Percentiles rank a stretch among this genome's conserved stretches.
These are phyloP conservation scores for Lentinula novae-zelandiae DNA, from an alignment of 1,284 basidiomycete species.

Conservation along the genomic window DNA sequence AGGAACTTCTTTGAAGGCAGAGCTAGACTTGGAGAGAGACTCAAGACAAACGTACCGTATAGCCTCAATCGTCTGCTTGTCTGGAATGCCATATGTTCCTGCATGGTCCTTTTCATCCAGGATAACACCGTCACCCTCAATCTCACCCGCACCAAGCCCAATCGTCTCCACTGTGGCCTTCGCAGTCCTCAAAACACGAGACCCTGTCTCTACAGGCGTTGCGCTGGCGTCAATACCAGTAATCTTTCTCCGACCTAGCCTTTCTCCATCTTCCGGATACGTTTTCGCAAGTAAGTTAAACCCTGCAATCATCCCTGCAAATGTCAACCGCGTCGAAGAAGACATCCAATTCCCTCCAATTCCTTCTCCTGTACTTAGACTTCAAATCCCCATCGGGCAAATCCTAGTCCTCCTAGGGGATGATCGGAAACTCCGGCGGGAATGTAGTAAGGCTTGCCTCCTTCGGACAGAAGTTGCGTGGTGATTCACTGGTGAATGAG, in stretches of 20 bases:
- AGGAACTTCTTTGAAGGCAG: too few relatives aligned
- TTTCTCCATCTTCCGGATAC: slow-evolving; percentile 8
- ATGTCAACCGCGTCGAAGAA: slow-evolving; percentile 22
- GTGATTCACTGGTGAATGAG: too few relatives aligned
- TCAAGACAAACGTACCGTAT: slow-evolving; percentile 10
- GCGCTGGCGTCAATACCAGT: slow-evolving; percentile 25
- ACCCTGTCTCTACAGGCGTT: slow-evolving; percentile 20
- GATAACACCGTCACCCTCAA: slow-evolving; percentile 21
- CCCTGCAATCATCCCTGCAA: slow-evolving; percentile 24
- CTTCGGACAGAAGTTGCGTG: slow-evolving; percentile 15
- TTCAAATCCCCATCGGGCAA: slow-evolving; percentile 23
- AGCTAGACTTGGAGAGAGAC: too few relatives aligned
- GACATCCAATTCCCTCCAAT: slow-evolving; percentile 22
- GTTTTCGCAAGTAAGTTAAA: slow-evolving; percentile 20
- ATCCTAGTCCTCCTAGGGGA: slow-evolving; percentile 24
- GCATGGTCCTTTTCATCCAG: slow-evolving; percentile 24
- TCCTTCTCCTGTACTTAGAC: slow-evolving; percentile 22
- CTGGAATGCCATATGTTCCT: slow-evolving; percentile 23
- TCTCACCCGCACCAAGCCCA: slow-evolving; percentile 17
- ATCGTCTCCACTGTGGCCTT: slow-evolving; percentile 20
- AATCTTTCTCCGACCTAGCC: slow-evolving; percentile 12
- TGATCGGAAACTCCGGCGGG: slow-evolving; percentile 25
- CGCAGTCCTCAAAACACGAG: slow-evolving; percentile 22
- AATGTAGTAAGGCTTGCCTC: slow-evolving; percentile 25
- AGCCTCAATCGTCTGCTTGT: slow-evolving; percentile 22